These are phyloP conservation scores for Phytophthora agathidicida DNA, from an alignment of 352 stramenopile species.

Conservation along the genomic window DNA sequence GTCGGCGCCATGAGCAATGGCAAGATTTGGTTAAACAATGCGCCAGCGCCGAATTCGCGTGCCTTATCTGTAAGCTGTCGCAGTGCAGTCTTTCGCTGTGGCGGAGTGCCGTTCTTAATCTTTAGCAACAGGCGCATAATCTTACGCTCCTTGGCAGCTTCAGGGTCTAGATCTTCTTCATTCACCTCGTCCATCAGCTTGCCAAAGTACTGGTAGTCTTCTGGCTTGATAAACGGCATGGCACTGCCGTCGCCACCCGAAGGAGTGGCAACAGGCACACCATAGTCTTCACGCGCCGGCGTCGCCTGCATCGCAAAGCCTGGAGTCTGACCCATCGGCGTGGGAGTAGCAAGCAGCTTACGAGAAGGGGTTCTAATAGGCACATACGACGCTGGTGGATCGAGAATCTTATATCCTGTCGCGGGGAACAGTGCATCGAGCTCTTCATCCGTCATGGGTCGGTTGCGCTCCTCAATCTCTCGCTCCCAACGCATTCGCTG, in stretches of 20 bases:
- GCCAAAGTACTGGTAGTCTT: slow-evolving; percentile 99
- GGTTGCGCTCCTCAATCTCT: slow-evolving; percentile 98
- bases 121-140: slow-evolving; percentile 99
- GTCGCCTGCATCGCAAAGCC: slow-evolving; percentile 89
- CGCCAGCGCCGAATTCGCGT: slow-evolving; percentile 95
- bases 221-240: slow-evolving; percentile 98
- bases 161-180: slow-evolving; percentile 87
- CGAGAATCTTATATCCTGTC: slow-evolving; percentile 96
- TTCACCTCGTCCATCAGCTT: slow-evolving; percentile 95
- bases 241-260: slow-evolving; percentile 70
- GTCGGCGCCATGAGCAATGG: slow-evolving; percentile 98
- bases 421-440: slow-evolving; percentile 97
- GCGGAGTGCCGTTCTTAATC: slow-evolving; percentile 99
- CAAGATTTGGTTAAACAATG: slow-evolving; percentile 99
- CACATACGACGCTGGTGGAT: slow-evolving; percentile 95
- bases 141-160: slow-evolving; percentile 95
- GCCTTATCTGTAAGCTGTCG: slow-evolving; percentile 98
- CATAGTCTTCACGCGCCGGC: slow-evolving; percentile 82
- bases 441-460: slow-evolving; percentile 95
- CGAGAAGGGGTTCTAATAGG: slow-evolving; percentile 95
- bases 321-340: slow-evolving; percentile 93
- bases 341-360: slow-evolving; percentile 96
- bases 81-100: slow-evolving; percentile 96
- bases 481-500: slow-evolving; percentile 95
- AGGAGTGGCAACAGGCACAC: slow-evolving; percentile 66